Evolutionary conservation across 208 protist genomes (phyloP), one percentile per base, ranked within the genome.

Genomic region (Acanthamoeba healyi): DNA sequence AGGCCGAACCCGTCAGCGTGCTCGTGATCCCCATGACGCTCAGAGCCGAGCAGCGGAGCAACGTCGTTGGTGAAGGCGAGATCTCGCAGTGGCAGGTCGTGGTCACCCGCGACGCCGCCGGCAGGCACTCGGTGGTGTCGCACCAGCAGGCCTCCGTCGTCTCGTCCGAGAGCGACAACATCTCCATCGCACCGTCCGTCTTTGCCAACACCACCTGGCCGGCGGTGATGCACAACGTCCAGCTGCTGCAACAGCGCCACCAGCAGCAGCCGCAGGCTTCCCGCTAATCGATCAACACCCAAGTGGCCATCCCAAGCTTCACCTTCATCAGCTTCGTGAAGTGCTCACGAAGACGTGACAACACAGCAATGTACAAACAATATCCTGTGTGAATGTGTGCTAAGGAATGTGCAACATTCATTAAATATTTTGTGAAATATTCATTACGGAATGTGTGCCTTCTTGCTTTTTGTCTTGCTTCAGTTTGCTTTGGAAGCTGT

Each of bases 361-460:
- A n/a, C n/a, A n/a, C n/a, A n/a, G n/a, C n/a, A n/a, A n/a, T 67
- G 58, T 34, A 67, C 58, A 29, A 67, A 67, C 58, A 65, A n/a
- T 2, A 61, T 61, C 24, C n/a, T n/a, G n/a, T n/a, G n/a, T n/a
- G n/a, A n/a, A n/a, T n/a, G n/a, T n/a, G n/a, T n/a, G n/a, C n/a
- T n/a, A n/a, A n/a, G n/a, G n/a, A n/a, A n/a, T n/a, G n/a, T n/a
- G n/a, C n/a, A n/a, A n/a, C n/a, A n/a, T n/a, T n/a, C n/a, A n/a
- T n/a, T n/a, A n/a, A n/a, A n/a, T n/a, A n/a, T n/a, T n/a, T n/a
- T n/a, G n/a, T n/a, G 7, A 49, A 49, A 49, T 49, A 49, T 49
- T 49, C 44, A 15, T 15, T 49, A n/a, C n/a, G n/a, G n/a, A n/a
- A 15, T 49, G 4, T 49, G 4, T 49, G 12, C 12, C 12, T 49